Percentiles rank a stretch among this genome's conserved stretches.
These are phyloP conservation scores for Rosa persica DNA, from an alignment of 306 rosid species.

Conservation along the genomic window DNA sequence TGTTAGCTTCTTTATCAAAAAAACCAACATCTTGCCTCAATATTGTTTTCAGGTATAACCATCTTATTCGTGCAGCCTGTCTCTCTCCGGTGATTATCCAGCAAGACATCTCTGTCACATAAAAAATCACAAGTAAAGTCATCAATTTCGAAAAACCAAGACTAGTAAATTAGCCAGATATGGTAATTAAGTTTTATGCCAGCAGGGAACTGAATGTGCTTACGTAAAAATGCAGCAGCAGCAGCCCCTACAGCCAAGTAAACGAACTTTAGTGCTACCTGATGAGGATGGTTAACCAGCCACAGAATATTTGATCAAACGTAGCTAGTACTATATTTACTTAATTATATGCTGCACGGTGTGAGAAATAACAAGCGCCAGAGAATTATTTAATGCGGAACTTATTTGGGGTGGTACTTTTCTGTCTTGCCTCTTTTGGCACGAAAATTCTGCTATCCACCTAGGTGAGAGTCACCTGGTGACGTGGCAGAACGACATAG, in stretches of 20 bases:
- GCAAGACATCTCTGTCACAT: slow-evolving; percentile 61
- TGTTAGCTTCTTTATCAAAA: slow-evolving; percentile 65
- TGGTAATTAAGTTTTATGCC: not conserved
- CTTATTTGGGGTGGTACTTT: not conserved
- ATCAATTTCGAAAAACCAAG: not conserved
- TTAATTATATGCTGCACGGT: not conserved
- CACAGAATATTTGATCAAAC: not conserved
- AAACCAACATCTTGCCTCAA: slow-evolving; percentile 75
- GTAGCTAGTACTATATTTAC: not conserved
- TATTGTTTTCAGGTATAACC: slow-evolving; percentile 70
- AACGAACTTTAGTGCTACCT: not conserved
- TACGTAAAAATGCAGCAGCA: slow-evolving; percentile 4
- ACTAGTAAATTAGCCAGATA: not conserved
- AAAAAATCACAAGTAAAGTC: slow-evolving; percentile 15
- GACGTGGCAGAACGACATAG: no score
- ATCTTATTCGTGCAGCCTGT: slow-evolving; percentile 74
- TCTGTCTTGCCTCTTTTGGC: not conserved
- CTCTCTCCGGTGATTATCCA: slow-evolving; percentile 91
- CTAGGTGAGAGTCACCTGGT: no score
- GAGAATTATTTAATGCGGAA: no score
- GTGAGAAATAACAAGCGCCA: not conserved
- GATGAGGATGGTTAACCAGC: not conserved
- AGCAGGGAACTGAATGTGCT: not conserved
- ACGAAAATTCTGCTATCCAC: no score
- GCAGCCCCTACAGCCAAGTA: not conserved